phyloP scores from a whole-genome alignment of 2,329 filamentous ascomycete genomes.

The Neonectria neomacrospora region DNA sequence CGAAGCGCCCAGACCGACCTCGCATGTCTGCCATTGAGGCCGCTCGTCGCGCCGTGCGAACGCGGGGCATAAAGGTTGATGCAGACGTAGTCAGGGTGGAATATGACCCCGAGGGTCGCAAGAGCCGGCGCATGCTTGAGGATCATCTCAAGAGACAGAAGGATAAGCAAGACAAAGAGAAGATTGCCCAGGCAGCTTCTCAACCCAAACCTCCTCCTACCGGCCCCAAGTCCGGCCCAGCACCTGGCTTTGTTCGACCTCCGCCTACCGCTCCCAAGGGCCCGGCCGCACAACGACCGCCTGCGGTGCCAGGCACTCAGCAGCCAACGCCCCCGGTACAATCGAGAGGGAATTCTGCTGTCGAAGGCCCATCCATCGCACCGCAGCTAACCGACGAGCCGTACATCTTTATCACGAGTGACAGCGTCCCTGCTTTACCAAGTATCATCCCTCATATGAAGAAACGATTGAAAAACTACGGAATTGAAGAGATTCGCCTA shows the following conservation, averaged over 20 bases:
- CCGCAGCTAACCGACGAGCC: constrained; percentile 80
- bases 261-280: constrained; percentile 90
- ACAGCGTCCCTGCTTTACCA: constrained; percentile 85
- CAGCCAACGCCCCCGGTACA: constrained; percentile 44
- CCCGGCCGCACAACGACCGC: constrained; percentile 69
- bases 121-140: constrained; percentile 82
- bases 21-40: constrained; percentile 78
- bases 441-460: constrained; percentile 91
- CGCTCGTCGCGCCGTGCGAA: constrained; percentile 81
- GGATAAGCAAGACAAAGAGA: constrained; percentile 63
- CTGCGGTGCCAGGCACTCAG: constrained; percentile 44
- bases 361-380: constrained; percentile 75
- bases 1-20: constrained; percentile 56
- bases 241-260: constrained; percentile 55
- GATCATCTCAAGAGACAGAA: constrained; percentile 76
- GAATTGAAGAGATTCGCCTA: constrained; percentile 82
- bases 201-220: constrained; percentile 50
- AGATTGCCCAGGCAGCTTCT: constrained; percentile 45
- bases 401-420: constrained; percentile 89
- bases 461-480: constrained; percentile 85
- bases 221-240: constrained; percentile 50
- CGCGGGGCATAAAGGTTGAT: constrained; percentile 83
- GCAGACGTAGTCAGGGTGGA: constrained; percentile 82
- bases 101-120: constrained; percentile 87
- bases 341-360: constrained; percentile 55